A percentile compares a stretch with the other conserved stretches of the same genome.
phyloP scores from a whole-genome alignment of 1,284 basidiomycete genomes.

The Termitomyces sp. region DNA sequence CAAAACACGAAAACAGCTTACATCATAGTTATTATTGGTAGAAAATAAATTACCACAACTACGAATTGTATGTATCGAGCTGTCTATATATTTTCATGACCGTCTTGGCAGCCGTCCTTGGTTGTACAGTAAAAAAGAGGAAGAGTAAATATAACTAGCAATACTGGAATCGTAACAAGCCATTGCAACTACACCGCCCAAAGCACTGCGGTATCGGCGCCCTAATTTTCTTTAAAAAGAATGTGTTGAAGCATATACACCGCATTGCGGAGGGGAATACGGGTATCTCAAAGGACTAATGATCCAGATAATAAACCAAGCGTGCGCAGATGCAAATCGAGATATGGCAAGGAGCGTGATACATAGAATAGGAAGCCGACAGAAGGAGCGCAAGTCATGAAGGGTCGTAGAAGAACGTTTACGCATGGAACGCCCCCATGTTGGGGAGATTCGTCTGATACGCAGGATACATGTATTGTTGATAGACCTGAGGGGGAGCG shows the following conservation, averaged over 20 bases:
- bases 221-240: slow-evolving; percentile 26
- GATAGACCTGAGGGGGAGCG: slow-evolving; percentile 68
- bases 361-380: slow-evolving; percentile 25
- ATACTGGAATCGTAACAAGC: slow-evolving; percentile 21
- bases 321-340: slow-evolving; percentile 16
- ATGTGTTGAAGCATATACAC: slow-evolving; percentile 29
- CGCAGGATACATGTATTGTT: slow-evolving; percentile 77
- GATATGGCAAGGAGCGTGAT: slow-evolving; percentile 31
- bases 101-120: slow-evolving; percentile 31
- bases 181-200: slow-evolving; percentile 22
- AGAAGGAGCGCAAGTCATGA: slow-evolving; percentile 20
- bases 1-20: slow-evolving; percentile 8
- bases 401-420: slow-evolving; percentile 30
- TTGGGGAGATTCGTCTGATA: slow-evolving; percentile 70
- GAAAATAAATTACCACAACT: slow-evolving; percentile 9
- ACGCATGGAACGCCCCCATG: slow-evolving; percentile 72
- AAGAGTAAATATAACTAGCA: slow-evolving; percentile 16
- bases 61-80: slow-evolving; percentile 14
- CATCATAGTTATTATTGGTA: slow-evolving; percentile 12
- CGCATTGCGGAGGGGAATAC: slow-evolving; percentile 19
- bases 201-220: slow-evolving; percentile 15
- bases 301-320: slow-evolving; percentile 28
- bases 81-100: slow-evolving; percentile 31
- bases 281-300: slow-evolving; percentile 25
- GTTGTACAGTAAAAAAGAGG: slow-evolving; percentile 31